These are phyloP conservation scores for Nymphaea thermarum DNA, from an alignment of 164 flowering plant genomes.

Conservation along the genomic window DNA sequence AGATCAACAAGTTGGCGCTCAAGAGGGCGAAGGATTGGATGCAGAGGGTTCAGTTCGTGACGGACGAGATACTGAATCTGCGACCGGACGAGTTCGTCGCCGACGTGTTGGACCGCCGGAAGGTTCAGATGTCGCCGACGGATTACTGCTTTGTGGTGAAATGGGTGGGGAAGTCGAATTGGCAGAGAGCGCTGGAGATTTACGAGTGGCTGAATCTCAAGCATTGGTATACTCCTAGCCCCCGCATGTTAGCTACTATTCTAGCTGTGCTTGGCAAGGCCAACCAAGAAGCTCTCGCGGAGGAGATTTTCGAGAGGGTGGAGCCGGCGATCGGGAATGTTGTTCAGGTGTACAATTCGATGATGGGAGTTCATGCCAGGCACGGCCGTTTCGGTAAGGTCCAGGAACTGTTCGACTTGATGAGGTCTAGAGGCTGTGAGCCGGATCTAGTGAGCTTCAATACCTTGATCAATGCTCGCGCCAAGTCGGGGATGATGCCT, in stretches of 20 bases:
- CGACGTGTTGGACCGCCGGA: constrained; percentile 60
- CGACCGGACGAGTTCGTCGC: constrained; percentile 60
- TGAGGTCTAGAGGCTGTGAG: constrained; percentile 72
- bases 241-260: constrained; percentile 84
- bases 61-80: constrained; percentile 52
- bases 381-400: constrained; percentile 61
- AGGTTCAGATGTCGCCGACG: constrained; percentile 82
- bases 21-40: constrained; percentile 90
- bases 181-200: constrained; percentile 88
- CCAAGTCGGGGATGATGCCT: constrained; percentile 11
- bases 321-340: constrained; percentile 40
- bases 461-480: constrained; percentile 51
- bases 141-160: constrained; percentile 88
- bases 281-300: constrained; percentile 67
- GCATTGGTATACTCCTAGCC: constrained; percentile 73
- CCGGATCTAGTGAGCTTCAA: constrained; percentile 90
- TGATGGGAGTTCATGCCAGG: constrained; percentile 95
- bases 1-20: constrained; percentile 73
- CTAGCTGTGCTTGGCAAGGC: constrained; percentile 81
- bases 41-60: constrained; percentile 55
- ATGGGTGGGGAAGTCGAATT: constrained; percentile 65
- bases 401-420: constrained; percentile 52
- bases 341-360: constrained; percentile 84
- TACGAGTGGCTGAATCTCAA: constrained; percentile 88
- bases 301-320: constrained; percentile 51